phyloP scores from a whole-genome alignment of 2,329 filamentous ascomycete species.

The Sarocladium strictum region DNA sequence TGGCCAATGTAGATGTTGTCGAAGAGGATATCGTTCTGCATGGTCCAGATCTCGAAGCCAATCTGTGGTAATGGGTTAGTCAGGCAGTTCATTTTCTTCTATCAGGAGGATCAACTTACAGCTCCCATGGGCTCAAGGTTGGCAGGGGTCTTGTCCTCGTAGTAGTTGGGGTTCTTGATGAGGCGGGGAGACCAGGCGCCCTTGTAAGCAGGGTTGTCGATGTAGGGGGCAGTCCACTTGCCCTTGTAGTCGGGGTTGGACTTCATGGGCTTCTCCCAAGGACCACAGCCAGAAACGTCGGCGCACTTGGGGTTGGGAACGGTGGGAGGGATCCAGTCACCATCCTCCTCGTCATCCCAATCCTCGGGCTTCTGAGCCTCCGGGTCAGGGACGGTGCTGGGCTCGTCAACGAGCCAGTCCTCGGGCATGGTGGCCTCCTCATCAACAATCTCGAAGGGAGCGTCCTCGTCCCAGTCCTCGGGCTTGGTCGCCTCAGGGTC shows the following conservation, averaged over 20 bases:
- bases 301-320: constrained; percentile 95
- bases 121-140: constrained; percentile 98
- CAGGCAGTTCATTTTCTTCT: background rate
- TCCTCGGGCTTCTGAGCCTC: constrained; percentile 97
- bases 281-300: constrained; percentile 87
- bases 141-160: constrained; percentile 91
- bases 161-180: constrained; percentile 95
- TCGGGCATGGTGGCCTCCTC: constrained; percentile 86
- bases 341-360: constrained; percentile 99
- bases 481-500: constrained; percentile 95
- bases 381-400: constrained; percentile 77
- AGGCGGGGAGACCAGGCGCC: constrained; percentile 89
- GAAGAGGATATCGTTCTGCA: constrained; percentile 98
- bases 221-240: constrained; percentile 89
- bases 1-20: constrained; percentile 99
- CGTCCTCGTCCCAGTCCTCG: constrained; percentile 98
- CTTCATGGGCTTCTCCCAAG: constrained; percentile 86
- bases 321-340: constrained; percentile 88
- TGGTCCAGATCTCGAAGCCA: constrained; percentile 99
- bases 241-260: constrained; percentile 98
- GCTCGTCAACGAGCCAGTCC: constrained; percentile 93
- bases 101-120: constrained; percentile 52
- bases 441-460: constrained; percentile 92
- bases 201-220: constrained; percentile 99
- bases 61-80: constrained; percentile 49